Evolutionary conservation across 139 green algal species (phyloP), one percentile per base, ranked within the genome.

Genomic region (Pedinophyceae sp.): DNA sequence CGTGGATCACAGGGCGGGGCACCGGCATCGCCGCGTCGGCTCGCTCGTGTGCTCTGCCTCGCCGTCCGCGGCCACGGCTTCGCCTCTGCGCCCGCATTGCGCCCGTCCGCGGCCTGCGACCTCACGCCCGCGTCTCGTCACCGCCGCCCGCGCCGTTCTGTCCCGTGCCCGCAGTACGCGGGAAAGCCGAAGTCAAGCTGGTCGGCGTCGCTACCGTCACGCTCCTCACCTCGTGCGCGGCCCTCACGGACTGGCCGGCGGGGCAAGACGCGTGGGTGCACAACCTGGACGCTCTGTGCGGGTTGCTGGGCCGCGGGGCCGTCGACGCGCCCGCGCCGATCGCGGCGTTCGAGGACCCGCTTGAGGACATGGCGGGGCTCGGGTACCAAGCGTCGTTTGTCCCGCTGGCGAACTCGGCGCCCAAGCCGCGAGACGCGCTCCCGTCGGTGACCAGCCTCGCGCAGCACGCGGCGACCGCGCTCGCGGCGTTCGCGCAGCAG

Each of bases 151-250:
- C 3, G 27, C n/a, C 7, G 13, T 25, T 2, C 3, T 17, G 27
- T 0, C 62, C 61, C 27, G 54, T 87, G 55, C 6, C 62, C 13
- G 41, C 16, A 23, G 56, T 89, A 4, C 64, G 65, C 7, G 76
- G 80, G 2, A 48, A 69, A 1, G 57, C 77, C 0, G 81, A 94
- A 57, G 55, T 75, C 53, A 94, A 93, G 74, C 66, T 93, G 22
- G 64, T 73, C 22, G 63, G 66, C 28, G 80, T 90, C 39, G 88
- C 81, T 18, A 68, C 67, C 23, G 73, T 73, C 2, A 73, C 79
- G 63, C 61, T 84, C 43, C 4, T 50, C 55, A 45, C 34, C 13
- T n/a, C 34, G 15, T 15, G 13, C 10, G 15, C 15, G 15, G 13
- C 13, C 34, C 23, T 90, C 13, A 73, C 48, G 0, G 85, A 90